These are phyloP conservation scores for Uronychia setigera DNA, from an alignment of 73 alveolate species.

Conservation along the genomic window DNA sequence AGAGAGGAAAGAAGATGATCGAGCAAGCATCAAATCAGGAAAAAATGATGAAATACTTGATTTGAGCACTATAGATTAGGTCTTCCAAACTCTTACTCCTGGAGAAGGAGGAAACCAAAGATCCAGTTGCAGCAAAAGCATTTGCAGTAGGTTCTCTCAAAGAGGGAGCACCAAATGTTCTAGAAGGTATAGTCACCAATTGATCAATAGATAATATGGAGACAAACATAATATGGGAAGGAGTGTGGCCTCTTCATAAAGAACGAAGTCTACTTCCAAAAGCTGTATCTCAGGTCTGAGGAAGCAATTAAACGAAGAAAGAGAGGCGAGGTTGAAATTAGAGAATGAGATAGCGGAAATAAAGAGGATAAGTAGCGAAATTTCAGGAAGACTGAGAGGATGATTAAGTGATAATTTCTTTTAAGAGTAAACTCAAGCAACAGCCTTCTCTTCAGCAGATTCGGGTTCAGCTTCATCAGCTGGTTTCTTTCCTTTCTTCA, in stretches of 20 bases:
- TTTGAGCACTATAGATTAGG: background rate
- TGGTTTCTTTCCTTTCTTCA: slow-evolving; percentile 26
- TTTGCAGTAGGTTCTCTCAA: background rate
- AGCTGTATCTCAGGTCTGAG: background rate
- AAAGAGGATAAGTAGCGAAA: background rate
- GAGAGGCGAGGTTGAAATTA: background rate
- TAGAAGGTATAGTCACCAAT: no score
- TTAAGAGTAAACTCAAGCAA: background rate
- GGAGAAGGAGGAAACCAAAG: background rate
- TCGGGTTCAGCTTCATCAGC: slow-evolving; percentile 2
- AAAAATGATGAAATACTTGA: background rate
- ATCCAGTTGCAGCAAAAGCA: background rate
- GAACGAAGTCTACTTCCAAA: background rate
- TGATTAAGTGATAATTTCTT: background rate
- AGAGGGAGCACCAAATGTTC: background rate
- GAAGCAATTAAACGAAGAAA: background rate
- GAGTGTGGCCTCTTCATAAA: background rate
- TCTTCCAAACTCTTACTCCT: background rate
- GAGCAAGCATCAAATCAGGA: background rate
- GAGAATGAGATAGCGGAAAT: background rate
- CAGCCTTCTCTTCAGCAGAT: slow-evolving; percentile 1
- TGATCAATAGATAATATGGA: no score
- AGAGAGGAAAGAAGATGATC: background rate
- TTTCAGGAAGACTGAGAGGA: background rate
- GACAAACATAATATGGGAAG: no score